Evolutionary conservation across 495 filamentous ascomycete species (phyloP), one percentile per base, ranked within the genome.

Genomic region (Xylaria palmicola): DNA sequence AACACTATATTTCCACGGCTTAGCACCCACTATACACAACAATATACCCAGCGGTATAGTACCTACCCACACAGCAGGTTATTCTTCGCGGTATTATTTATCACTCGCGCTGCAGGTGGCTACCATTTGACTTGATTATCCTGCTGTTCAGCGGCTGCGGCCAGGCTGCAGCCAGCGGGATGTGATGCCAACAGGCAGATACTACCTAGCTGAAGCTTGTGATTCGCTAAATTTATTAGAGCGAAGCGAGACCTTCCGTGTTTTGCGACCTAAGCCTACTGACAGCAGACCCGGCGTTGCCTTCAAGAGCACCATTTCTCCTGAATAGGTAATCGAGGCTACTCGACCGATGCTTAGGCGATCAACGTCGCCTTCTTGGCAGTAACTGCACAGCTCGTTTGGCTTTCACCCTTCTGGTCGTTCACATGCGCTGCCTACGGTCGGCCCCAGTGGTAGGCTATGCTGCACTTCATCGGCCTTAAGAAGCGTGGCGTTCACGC

Each of bases 391-490:
- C 4, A 20, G 15, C n/a, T 12, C 56, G 45, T 41, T 51, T 59
- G 22, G 56, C 34, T 9, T 30, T 51, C 24, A 20, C 17, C n/a
- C 30, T 51, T 59, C 19, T 29, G 30, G 27, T 30, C 30, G 29
- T 43, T 29, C 26, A 32, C 24, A 32, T 32, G 22, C 22, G 12
- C 15, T 34, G 34, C 24, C 32, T 13, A 27, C 41, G 43, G 27
- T 49, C 44, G 56, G 56, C 44, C 56, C 56, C 49, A 59, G 43
- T 30, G 32, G 49, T 27, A 57, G 51, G 51, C 53, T 59, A 49
- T 39, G 36, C 45, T 30, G 32, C 50, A 39, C 19, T 26, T 53
- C 30, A n/a, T 19, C 50, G 50, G 32, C 20, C 13, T 37, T n/a
- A 19, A 53, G 30, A 53, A 53, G 20, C 12, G 20, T 39, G 50